These are phyloP conservation scores for Tulasnella calospora DNA, from an alignment of 768 basidiomycete genomes.

Conservation along the genomic window DNA sequence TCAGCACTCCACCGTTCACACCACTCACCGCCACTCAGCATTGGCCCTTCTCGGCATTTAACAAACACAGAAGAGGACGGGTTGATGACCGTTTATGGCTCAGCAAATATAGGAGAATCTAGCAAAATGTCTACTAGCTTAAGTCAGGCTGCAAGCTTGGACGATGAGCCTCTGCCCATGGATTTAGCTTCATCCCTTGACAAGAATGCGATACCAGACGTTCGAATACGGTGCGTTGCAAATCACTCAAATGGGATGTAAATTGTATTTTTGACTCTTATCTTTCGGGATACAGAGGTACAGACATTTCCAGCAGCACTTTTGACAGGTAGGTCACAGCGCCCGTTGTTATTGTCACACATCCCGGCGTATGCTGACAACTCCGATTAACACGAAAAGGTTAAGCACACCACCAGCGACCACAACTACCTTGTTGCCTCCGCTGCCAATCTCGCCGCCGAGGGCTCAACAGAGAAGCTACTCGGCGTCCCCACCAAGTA, in stretches of 20 bases:
- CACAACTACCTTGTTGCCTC: neutral
- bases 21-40: neutral
- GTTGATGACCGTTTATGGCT: neutral
- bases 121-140: slow-evolving; percentile 8
- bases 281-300: neutral
- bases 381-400: neutral
- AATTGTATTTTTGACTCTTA: neutral
- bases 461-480: neutral
- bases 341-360: neutral
- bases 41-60: neutral
- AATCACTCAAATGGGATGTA: neutral
- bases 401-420: neutral
- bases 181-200: neutral
- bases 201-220: neutral
- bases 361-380: neutral
- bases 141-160: neutral
- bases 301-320: neutral
- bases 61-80: neutral
- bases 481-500: slow-evolving; percentile 3
- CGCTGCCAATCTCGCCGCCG: slow-evolving; percentile 12
- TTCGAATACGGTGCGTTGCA: neutral
- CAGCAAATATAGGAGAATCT: neutral
- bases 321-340: neutral
- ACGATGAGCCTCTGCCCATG: neutral
- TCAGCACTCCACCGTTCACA: neutral